phyloP scores from a whole-genome alignment of 345 rosid genomes.

The Lenwebbia sp. region DNA sequence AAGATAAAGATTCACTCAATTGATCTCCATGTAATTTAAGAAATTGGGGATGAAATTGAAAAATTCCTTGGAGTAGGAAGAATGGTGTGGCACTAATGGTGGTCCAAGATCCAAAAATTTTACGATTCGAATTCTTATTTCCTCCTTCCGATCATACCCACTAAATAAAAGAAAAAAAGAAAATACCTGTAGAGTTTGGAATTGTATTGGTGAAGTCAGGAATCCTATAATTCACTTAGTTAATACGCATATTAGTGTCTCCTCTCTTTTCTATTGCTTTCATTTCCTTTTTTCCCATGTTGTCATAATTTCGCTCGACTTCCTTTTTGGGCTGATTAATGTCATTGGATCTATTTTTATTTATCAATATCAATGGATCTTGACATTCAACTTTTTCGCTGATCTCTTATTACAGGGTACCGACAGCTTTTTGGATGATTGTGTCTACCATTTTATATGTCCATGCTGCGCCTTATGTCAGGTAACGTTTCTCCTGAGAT shows the following conservation, averaged over 20 bases:
- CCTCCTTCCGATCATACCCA: background rate
- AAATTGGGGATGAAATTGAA: background rate
- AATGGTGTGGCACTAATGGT: background rate
- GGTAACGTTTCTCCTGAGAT: slow-evolving; percentile 22
- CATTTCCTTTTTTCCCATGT: background rate
- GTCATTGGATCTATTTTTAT: background rate
- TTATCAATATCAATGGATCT: background rate
- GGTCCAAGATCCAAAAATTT: background rate
- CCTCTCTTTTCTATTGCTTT: background rate
- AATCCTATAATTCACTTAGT: background rate
- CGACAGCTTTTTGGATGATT: slow-evolving; percentile 67
- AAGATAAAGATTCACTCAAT: background rate
- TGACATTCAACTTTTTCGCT: background rate
- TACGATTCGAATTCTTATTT: background rate
- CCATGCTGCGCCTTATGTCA: slow-evolving; percentile 75
- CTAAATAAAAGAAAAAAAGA: background rate
- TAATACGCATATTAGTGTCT: background rate
- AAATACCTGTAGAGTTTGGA: background rate
- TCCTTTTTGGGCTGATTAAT: background rate
- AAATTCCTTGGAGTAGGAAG: background rate
- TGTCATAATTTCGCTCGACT: background rate
- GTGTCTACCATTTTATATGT: slow-evolving; percentile 59
- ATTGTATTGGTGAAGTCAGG: background rate
- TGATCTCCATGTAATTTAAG: background rate
- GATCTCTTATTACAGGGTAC: slow-evolving; percentile 34